Evolutionary conservation across 2,329 filamentous ascomycete genomes (phyloP), one percentile per base, ranked within the genome.

Genomic region (Ophiosphaerella herpotricha): DNA sequence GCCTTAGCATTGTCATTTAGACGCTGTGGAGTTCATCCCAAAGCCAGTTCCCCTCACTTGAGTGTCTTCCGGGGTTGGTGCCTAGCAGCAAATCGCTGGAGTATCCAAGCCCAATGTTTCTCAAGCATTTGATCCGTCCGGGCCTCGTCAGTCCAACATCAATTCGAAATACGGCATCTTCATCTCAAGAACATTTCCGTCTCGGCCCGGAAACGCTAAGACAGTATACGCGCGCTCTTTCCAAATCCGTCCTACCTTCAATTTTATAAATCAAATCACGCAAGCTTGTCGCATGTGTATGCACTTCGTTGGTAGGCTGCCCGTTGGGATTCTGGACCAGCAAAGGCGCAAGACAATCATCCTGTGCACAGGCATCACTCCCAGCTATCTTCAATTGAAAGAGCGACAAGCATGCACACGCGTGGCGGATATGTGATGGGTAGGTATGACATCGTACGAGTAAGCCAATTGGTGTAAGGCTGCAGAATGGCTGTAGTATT

Each of bases 251-350:
- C 12, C 33, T 35, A 16, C 13, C 33, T 35, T 35, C 33, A 35
- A 35, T 35, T 5, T 35, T 12, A 16, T 35, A 35, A 12, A 35
- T 35, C 33, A 45, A 32, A 2, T 45, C 21, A 32, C 43, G 43
- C 32, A 45, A 18, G 7, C 29, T 18, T 2, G 29, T 16, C 9
- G 43, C 33, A 26, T 45, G 37, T 14, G 7, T 32, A 33, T 45
- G 43, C 13, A 38, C 11, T 9, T n/a, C 33, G 6, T 23, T 32
- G 43, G 38, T 45, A 6, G 43, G 43, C 13, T 24, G 32, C 3
- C 43, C 34, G 14, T 45, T 33, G 12, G 43, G 5, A 38, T 45
- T 45, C 33, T 45, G 31, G 34, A 45, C 38, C 5, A 37, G 21
- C 18, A 23, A 9, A 6, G 2, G 32, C n/a, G 31, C 14, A 21